These are phyloP conservation scores for Aspergillus affinis DNA, from an alignment of 495 filamentous ascomycete genomes.

Conservation along the genomic window DNA sequence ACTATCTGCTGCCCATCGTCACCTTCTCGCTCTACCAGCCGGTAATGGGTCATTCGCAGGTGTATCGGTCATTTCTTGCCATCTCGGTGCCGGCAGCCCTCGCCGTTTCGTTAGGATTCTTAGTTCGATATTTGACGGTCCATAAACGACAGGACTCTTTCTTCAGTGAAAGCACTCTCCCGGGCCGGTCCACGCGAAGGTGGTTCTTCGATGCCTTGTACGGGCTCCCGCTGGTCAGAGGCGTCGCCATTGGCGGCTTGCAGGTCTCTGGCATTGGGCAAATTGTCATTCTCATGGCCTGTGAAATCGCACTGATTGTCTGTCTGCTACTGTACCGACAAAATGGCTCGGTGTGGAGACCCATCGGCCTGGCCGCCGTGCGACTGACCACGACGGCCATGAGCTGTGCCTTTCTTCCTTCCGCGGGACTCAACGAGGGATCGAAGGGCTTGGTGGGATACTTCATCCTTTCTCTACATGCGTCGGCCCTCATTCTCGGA, in stretches of 20 bases:
- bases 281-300: slow-evolving; percentile 6
- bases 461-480: slow-evolving; percentile 12
- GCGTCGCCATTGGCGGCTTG: slow-evolving; percentile 13
- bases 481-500: neutral
- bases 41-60: slow-evolving; percentile 10
- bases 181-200: neutral
- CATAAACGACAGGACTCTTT: slow-evolving; percentile 6
- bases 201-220: slow-evolving; percentile 15
- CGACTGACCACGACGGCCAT: slow-evolving; percentile 8
- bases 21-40: slow-evolving; percentile 15
- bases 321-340: slow-evolving; percentile 1
- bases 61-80: slow-evolving; percentile 14
- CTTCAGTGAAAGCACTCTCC: slow-evolving; percentile 6
- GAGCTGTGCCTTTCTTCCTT: slow-evolving; percentile 14
- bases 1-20: slow-evolving; percentile 14
- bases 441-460: slow-evolving; percentile 10
- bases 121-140: slow-evolving; percentile 6
- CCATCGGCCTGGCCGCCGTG: neutral
- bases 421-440: slow-evolving; percentile 5
- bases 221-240: slow-evolving; percentile 15
- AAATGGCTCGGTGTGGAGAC: slow-evolving; percentile 2
- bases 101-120: neutral
- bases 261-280: slow-evolving; percentile 14
- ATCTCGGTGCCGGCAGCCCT: slow-evolving; percentile 5
- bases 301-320: slow-evolving; percentile 10